A percentile compares a stretch with the other conserved stretches of the same genome.
Evolutionary conservation across 2,329 filamentous ascomycete species (phyloP).

Genomic region (Didymosphaeria variabile): DNA sequence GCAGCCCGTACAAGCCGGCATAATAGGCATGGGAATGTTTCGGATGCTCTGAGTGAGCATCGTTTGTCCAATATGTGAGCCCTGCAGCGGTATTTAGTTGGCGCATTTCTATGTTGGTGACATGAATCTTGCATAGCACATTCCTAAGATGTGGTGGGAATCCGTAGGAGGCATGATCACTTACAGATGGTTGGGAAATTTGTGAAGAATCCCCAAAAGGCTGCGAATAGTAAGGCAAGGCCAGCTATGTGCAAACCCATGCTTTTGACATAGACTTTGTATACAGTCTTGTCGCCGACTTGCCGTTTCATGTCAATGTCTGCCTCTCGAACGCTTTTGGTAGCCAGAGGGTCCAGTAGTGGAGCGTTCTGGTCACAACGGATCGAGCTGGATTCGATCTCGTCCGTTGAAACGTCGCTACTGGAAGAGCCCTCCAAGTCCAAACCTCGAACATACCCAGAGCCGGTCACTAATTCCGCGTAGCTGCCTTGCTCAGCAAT

Average conservation of each 20-base stretch:
- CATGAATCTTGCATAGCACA: too few relatives aligned
- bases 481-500: conserved; percentile 45
- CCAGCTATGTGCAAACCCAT: conserved; percentile 19
- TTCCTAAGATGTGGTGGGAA: too few relatives aligned
- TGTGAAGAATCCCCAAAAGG: conserved; percentile 22
- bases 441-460: conserved; percentile 47
- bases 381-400: neutral
- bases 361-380: neutral
- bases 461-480: conserved; percentile 31
- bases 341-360: neutral
- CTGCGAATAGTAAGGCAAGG: conserved; percentile 12
- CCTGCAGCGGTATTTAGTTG: neutral
- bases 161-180: neutral
- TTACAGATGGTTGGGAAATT: conserved; percentile 24
- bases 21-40: conserved; percentile 20
- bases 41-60: conserved; percentile 11
- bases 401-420: neutral
- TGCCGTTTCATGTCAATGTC: conserved; percentile 14
- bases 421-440: conserved; percentile 3
- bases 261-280: conserved; percentile 23
- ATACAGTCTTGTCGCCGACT: conserved; percentile 23
- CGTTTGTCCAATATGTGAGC: conserved; percentile 25
- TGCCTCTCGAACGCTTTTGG: neutral
- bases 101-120: too few relatives aligned
- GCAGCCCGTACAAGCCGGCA: conserved; percentile 24